phyloP scores from a whole-genome alignment of 371 early-diverging fungal genomes.

The Mortierella sp. region DNA sequence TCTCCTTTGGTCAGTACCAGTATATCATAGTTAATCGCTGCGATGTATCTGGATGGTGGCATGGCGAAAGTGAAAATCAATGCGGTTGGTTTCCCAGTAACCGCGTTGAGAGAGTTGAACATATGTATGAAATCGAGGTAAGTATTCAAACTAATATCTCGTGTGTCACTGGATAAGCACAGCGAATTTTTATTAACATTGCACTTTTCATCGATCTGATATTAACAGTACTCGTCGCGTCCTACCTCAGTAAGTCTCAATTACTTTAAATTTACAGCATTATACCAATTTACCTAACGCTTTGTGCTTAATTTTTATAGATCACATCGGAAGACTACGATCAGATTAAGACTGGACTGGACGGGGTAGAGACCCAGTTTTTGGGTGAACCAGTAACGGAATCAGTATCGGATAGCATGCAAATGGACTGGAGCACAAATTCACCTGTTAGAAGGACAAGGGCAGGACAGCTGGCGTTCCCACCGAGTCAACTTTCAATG shows the following conservation, averaged over 20 bases:
- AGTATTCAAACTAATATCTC: neutral
- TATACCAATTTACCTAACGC: neutral
- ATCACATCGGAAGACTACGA: conserved; percentile 56
- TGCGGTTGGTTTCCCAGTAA: conserved; percentile 55
- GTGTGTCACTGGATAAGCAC: neutral
- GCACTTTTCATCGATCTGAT: neutral
- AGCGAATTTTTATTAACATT: neutral
- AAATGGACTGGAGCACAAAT: conserved; percentile 13
- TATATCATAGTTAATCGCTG: conserved; percentile 47
- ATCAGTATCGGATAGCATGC: conserved; percentile 25
- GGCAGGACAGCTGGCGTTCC: conserved; percentile 40
- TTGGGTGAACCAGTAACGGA: conserved; percentile 41
- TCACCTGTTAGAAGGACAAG: conserved; percentile 17
- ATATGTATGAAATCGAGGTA: conserved; percentile 47
- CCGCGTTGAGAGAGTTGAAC: conserved; percentile 39
- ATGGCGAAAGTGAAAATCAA: conserved; percentile 41
- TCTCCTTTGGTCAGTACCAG: conserved; percentile 43
- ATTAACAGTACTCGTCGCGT: conserved; percentile 28
- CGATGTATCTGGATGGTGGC: conserved; percentile 55
- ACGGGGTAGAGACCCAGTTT: conserved; percentile 51
- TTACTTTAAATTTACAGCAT: neutral
- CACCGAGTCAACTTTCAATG: conserved; percentile 31
- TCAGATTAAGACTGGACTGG: conserved; percentile 48
- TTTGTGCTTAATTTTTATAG: conserved; percentile 9
- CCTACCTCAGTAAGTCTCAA: conserved; percentile 34